A percentile compares a stretch with the other conserved stretches of the same genome.
Conservation (phyloP, 371 early-diverging fungal species). For the Parasitella parasitica region DNA sequence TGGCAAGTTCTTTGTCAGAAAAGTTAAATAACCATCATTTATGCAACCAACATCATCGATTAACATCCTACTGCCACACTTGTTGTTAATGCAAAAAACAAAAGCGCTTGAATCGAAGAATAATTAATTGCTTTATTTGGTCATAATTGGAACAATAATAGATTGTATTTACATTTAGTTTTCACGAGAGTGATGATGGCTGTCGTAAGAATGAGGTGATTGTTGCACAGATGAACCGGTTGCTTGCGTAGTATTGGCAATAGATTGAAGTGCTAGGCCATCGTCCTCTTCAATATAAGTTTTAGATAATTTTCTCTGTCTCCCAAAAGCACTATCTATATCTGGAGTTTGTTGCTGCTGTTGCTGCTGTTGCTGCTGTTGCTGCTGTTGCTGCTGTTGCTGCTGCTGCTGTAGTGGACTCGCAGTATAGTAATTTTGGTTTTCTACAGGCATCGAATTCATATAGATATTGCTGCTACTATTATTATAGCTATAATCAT, state of each 20-base stretch:
- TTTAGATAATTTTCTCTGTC: conserved; percentile 5
- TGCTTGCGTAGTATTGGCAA: neutral
- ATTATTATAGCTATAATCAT: neutral
- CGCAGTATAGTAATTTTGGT: neutral
- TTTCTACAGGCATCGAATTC: conserved; percentile 2
- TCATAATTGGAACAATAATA: neutral
- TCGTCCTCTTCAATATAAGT: conserved; percentile 2
- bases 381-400: too few relatives aligned
- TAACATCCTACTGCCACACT: neutral
- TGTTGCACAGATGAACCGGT: neutral
- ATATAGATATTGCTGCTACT: neutral
- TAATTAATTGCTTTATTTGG: neutral
- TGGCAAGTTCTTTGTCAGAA: conserved; percentile 13
- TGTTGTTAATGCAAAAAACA: conserved; percentile 8
- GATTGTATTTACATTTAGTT: neutral
- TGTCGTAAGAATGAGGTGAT: conserved; percentile 8
- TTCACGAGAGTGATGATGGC: neutral
- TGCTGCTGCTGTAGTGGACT: neutral
- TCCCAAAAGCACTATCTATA: neutral
- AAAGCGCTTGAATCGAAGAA: neutral
- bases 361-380: too few relatives aligned
- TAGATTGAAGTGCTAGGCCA: neutral
- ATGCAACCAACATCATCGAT: too few relatives aligned
- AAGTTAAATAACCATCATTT: conserved; percentile 13
- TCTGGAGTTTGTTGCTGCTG: too few relatives aligned